These are phyloP conservation scores for Funneliformis caledonium DNA, from an alignment of 371 early-diverging fungal species.

Conservation along the genomic window DNA sequence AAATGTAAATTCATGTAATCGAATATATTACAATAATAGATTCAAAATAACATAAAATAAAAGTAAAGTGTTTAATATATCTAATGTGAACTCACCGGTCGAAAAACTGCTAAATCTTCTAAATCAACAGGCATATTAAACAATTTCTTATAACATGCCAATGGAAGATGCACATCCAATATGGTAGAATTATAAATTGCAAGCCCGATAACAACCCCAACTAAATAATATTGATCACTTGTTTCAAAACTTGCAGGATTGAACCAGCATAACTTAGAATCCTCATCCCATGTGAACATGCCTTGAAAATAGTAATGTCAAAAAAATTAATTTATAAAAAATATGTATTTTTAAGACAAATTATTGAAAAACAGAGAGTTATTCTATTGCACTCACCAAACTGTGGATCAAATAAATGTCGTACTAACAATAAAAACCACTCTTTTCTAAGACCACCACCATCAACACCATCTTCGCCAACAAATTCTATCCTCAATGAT, in stretches of 20 bases:
- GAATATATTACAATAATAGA: not conserved
- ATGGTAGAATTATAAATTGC: conserved; percentile 94
- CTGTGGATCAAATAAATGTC: conserved; percentile 91
- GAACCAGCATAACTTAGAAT: conserved; percentile 88
- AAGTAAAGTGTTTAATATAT: not conserved
- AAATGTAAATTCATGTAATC: not conserved
- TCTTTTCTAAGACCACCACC: conserved; percentile 98
- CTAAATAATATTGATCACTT: conserved; percentile 88
- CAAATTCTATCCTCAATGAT: conserved; percentile 82
- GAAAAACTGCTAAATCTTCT: conserved; percentile 59
- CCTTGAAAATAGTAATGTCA: conserved; percentile 44
- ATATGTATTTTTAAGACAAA: too few species aligned
- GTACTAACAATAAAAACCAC: conserved; percentile 89
- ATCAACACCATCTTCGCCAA: conserved; percentile 90
- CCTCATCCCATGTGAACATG: conserved; percentile 76
- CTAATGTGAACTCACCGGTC: conserved; percentile 49
- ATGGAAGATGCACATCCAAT: conserved; percentile 88
- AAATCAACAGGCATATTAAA: conserved; percentile 67
- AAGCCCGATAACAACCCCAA: conserved; percentile 91
- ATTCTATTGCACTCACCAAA: conserved; percentile 60
- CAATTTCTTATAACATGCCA: conserved; percentile 95
- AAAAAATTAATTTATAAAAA: not conserved
- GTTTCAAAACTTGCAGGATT: conserved; percentile 87
- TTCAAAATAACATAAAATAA: too few species aligned
- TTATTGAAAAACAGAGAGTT: not conserved